Evolutionary conservation across 2,329 filamentous ascomycete species (phyloP).

Genomic region (Penicillium expansum): DNA sequence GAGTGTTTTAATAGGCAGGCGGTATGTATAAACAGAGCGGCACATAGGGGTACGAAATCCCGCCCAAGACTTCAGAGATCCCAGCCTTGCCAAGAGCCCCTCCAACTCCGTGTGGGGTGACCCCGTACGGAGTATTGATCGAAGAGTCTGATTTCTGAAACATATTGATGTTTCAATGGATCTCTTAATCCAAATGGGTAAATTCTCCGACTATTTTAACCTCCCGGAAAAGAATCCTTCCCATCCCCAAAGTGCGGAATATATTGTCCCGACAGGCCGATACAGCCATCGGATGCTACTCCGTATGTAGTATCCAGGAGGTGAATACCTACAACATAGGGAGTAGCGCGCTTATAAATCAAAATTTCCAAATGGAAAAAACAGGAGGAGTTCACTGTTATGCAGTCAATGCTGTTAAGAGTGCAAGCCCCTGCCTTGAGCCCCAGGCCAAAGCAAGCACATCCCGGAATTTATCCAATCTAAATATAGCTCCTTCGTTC

Average conservation of each 20-base stretch:
- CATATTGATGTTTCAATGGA: not conserved
- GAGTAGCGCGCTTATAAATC: not conserved
- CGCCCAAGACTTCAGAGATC: too few species aligned
- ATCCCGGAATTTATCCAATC: not conserved
- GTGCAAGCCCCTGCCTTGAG: too few species aligned
- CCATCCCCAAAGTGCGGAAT: not conserved
- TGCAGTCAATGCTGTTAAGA: too few species aligned
- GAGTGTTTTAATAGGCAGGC: too few species aligned
- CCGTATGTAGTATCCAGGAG: too few species aligned
- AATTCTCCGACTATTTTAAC: not conserved
- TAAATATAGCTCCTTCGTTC: not conserved
- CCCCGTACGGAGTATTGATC: too few species aligned
- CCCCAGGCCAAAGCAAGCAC: not conserved
- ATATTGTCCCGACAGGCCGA: not conserved
- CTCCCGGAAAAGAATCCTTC: not conserved
- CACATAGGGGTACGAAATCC: too few species aligned
- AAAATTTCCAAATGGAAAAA: not conserved
- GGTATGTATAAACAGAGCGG: too few species aligned
- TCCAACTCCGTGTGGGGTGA: conserved; percentile 4
- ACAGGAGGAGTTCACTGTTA: not conserved
- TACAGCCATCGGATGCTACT: not conserved
- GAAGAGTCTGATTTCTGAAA: not conserved
- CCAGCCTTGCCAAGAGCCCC: too few species aligned
- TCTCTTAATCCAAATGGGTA: not conserved
- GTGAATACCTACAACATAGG: too few species aligned